A percentile compares a stretch with the other conserved stretches of the same genome.
These are phyloP conservation scores for Chlorella sp. DNA, from an alignment of 139 green algal species.

Conservation along the genomic window DNA sequence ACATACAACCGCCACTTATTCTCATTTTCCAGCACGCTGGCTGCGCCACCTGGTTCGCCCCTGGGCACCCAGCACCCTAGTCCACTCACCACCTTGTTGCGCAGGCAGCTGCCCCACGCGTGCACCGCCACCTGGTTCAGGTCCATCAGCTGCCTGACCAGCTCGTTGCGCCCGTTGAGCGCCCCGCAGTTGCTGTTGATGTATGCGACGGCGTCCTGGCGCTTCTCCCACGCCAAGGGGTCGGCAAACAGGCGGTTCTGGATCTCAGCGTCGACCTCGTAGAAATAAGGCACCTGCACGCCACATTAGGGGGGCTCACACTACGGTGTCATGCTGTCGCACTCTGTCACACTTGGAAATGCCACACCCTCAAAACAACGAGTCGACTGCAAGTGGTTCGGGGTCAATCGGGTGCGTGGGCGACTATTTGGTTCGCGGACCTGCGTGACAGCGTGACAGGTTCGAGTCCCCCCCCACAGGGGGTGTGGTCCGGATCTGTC, in stretches of 20 bases:
- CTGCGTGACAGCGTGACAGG: too few relatives aligned
- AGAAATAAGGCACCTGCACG: neutral
- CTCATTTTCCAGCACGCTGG: too few relatives aligned
- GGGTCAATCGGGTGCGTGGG: too few relatives aligned
- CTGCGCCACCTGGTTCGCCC: too few relatives aligned
- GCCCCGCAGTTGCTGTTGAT: slow-evolving; percentile 7
- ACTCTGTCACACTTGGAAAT: too few relatives aligned
- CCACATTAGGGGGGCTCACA: neutral
- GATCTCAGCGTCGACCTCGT: neutral
- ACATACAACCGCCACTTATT: too few relatives aligned
- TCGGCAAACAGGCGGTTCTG: neutral
- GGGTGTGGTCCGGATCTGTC: too few relatives aligned
- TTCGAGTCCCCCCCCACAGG: neutral
- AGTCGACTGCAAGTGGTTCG: too few relatives aligned
- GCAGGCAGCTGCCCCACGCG: neutral
- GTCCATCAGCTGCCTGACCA: neutral
- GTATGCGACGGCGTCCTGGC: neutral
- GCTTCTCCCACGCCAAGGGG: neutral
- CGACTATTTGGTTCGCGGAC: too few relatives aligned
- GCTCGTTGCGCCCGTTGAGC: neutral
- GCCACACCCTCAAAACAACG: too few relatives aligned
- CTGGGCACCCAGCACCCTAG: too few relatives aligned
- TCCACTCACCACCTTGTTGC: neutral
- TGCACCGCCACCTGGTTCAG: neutral
- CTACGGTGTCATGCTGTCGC: too few relatives aligned